These are phyloP conservation scores for Bruguiera hainesii DNA, from an alignment of 441 rosid genomes.

Conservation along the genomic window DNA sequence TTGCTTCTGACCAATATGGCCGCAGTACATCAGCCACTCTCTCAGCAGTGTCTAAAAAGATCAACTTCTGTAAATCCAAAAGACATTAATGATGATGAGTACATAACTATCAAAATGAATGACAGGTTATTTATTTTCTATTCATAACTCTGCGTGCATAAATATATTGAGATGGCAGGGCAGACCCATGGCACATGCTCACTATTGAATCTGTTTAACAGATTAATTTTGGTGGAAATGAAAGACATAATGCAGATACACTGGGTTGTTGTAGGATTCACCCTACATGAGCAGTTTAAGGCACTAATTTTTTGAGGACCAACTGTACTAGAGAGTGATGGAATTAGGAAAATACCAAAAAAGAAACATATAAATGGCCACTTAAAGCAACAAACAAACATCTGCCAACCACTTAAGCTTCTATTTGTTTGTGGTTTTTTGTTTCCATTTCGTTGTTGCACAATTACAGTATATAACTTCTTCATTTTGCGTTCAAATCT, in stretches of 20 bases:
- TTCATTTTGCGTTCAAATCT: not conserved
- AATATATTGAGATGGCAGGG: too few relatives aligned
- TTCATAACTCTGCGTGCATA: too few relatives aligned
- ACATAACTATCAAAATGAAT: not conserved
- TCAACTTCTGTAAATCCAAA: constrained; percentile 57
- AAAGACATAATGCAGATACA: not conserved
- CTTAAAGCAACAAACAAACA: not conserved
- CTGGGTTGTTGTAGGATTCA: not conserved
- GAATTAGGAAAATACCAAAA: not conserved
- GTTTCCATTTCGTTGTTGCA: not conserved
- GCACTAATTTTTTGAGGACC: constrained; percentile 1
- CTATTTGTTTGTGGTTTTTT: not conserved
- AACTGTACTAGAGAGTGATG: constrained; percentile 3
- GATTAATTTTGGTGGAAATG: not conserved
- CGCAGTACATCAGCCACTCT: constrained; percentile 59
- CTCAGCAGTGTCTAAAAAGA: constrained; percentile 72
- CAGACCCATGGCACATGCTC: not conserved
- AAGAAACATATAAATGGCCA: too few relatives aligned
- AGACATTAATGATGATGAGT: constrained; percentile 4
- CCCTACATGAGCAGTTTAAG: not conserved
- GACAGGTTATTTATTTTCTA: too few relatives aligned
- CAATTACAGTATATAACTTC: not conserved
- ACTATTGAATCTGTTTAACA: not conserved
- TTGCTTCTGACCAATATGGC: constrained; percentile 86
- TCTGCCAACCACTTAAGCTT: not conserved